A percentile compares a stretch with the other conserved stretches of the same genome.
Evolutionary conservation across 192 early-diverging fungal species (phyloP).

Genomic region (Backusella luteola): DNA sequence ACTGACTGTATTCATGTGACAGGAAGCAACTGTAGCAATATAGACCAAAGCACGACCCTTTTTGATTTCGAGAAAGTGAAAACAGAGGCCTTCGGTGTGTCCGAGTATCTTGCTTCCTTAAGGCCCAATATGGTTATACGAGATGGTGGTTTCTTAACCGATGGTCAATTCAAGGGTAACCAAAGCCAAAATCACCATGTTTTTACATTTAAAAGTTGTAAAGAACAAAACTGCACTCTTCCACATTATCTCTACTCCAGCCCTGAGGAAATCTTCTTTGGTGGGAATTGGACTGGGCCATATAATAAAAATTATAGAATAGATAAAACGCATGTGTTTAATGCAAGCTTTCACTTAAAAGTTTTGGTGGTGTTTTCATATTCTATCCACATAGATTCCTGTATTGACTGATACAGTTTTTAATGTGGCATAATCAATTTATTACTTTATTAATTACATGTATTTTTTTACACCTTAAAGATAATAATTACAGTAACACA

Average conservation of each 20-base stretch:
- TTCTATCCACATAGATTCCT: neutral
- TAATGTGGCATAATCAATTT: neutral
- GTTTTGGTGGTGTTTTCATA: neutral
- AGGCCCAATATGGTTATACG: neutral
- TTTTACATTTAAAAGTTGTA: neutral
- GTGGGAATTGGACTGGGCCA: neutral
- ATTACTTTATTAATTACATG: too few species aligned
- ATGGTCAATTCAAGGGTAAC: neutral
- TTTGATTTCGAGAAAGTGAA: neutral
- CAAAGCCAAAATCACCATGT: neutral
- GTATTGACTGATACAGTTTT: neutral
- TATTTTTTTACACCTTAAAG: too few species aligned
- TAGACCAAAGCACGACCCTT: neutral
- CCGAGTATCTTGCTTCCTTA: neutral
- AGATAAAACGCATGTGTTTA: neutral
- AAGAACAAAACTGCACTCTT: neutral
- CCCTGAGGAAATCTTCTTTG: neutral
- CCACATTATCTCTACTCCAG: neutral
- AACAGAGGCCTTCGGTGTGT: neutral
- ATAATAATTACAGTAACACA: too few species aligned
- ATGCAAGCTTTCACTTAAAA: neutral
- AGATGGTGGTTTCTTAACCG: neutral
- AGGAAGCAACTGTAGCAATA: neutral
- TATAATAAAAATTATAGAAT: neutral
- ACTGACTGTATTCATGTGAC: neutral